Conservation (phyloP, 176 grass and related monocot species). For the Hordeum marinum region DNA sequence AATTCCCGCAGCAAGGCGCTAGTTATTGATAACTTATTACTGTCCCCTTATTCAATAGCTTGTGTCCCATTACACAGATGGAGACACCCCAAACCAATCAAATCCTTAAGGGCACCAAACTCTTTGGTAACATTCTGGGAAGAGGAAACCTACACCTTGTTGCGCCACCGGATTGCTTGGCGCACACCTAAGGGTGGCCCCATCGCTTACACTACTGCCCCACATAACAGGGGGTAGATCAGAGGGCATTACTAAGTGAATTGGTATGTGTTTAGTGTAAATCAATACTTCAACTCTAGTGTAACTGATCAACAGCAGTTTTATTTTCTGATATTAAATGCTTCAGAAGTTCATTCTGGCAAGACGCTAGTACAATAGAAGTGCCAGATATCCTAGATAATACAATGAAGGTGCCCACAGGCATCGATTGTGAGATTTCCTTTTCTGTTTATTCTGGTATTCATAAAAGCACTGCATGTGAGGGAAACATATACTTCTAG, state of each 20-base stretch:
- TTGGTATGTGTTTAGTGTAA: not conserved
- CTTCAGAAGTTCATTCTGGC: not conserved
- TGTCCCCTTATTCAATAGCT: not conserved
- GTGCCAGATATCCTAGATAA: not conserved
- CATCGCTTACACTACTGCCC: not conserved
- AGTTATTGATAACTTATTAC: too few species aligned
- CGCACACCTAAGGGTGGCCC: not conserved
- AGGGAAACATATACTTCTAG: not conserved
- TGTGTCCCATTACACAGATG: not conserved
- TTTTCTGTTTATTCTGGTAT: constrained; percentile 9
- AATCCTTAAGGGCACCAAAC: not conserved
- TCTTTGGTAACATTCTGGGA: not conserved
- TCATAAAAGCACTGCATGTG: not conserved
- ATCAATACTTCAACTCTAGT: not conserved
- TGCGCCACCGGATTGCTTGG: not conserved
- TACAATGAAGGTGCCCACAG: not conserved
- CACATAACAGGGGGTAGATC: not conserved
- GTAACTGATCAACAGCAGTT: too few species aligned
- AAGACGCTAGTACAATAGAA: constrained; percentile 15
- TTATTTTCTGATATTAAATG: constrained; percentile 6
- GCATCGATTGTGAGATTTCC: constrained; percentile 16
- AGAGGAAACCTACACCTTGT: not conserved
- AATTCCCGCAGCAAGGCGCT: too few species aligned
- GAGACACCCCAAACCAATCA: not conserved
- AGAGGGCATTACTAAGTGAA: not conserved